These are phyloP conservation scores for Suillus discolor DNA, from an alignment of 768 basidiomycete species.

Conservation along the genomic window DNA sequence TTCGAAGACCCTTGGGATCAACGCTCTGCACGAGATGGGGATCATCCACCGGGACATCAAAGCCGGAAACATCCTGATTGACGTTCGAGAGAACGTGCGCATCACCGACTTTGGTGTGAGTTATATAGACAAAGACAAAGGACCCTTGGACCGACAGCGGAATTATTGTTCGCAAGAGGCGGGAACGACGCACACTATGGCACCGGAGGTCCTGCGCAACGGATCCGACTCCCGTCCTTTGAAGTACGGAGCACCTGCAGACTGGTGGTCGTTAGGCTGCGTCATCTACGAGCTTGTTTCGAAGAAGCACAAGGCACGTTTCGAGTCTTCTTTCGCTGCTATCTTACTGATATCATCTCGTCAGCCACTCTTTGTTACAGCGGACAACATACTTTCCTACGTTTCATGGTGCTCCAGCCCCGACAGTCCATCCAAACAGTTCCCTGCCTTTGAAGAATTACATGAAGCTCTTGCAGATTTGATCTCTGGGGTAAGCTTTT, in stretches of 20 bases:
- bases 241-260: neutral
- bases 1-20: slow-evolving; percentile 39
- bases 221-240: neutral
- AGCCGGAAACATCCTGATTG: neutral
- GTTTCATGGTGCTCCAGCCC: neutral
- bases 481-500: neutral
- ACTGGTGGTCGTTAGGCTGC: neutral
- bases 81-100: neutral
- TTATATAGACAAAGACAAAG: neutral
- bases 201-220: neutral
- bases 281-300: neutral
- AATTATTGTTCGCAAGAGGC: too few relatives aligned
- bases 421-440: too few relatives aligned
- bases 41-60: slow-evolving; percentile 74
- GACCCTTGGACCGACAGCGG: neutral
- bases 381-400: neutral
- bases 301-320: neutral
- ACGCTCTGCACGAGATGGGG: slow-evolving; percentile 55
- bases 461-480: neutral
- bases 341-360: neutral
- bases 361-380: neutral
- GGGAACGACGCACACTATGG: neutral
- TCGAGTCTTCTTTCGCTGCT: neutral
- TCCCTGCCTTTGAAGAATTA: neutral
- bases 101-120: neutral